Conservation (phyloP, 495 filamentous ascomycete genomes). For the Poronia punctata region DNA sequence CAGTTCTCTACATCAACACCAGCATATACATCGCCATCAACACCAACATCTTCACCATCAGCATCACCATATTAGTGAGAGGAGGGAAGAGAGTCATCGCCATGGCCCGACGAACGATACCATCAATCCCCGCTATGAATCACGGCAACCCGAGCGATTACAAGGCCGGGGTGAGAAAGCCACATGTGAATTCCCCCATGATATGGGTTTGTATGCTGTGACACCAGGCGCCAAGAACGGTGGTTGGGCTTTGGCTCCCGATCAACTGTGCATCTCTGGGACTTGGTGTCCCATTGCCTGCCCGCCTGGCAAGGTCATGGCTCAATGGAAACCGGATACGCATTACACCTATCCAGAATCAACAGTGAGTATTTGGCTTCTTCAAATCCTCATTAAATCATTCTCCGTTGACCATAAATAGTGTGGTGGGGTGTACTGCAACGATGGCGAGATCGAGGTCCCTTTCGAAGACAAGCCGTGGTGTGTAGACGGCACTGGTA, state of each 20-base stretch:
- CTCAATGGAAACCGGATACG: conserved; percentile 71
- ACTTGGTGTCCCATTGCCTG: conserved; percentile 77
- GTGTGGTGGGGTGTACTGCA: conserved; percentile 74
- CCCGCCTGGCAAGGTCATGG: conserved; percentile 65
- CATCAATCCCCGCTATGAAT: conserved; percentile 17
- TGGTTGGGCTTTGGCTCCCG: conserved; percentile 78
- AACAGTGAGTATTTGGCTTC: conserved; percentile 51
- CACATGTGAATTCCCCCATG: conserved; percentile 57
- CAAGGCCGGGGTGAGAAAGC: conserved; percentile 32
- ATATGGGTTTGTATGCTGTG: conserved; percentile 62
- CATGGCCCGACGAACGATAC: conserved; percentile 3
- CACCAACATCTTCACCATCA: conserved; percentile 14
- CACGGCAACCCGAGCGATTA: conserved; percentile 15
- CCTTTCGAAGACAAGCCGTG: conserved; percentile 63
- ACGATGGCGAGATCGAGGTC: conserved; percentile 61
- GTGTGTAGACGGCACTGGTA: conserved; percentile 64
- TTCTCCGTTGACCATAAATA: conserved; percentile 32
- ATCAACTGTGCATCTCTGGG: conserved; percentile 62
- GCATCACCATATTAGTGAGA: conserved; percentile 12
- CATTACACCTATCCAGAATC: conserved; percentile 63
- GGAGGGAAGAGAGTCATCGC: conserved; percentile 9
- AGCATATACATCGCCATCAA: conserved; percentile 28
- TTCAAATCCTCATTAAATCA: neutral
- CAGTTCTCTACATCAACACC: conserved; percentile 26
- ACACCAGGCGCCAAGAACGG: conserved; percentile 59